Base-by-base conservation (phyloP, 140 eudicot genomes). In the Oenanthe javanica region DNA sequence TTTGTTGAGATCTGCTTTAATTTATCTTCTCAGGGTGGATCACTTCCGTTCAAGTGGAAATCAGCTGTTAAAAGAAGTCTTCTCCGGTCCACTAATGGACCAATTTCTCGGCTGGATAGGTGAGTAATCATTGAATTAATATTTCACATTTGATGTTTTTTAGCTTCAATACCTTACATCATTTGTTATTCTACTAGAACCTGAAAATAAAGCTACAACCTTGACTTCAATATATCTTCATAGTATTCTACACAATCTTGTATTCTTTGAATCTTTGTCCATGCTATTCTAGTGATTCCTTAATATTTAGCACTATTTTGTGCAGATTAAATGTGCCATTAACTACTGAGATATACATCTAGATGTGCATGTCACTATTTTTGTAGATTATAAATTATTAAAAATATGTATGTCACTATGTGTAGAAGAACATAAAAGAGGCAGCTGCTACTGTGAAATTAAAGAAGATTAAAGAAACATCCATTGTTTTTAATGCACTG, bases 11-110 rank as follows among this genome's bases (percentile, higher is more conserved):
- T 15, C 45, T 79, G 31, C 63, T 51, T 48, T 61, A 27, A 50
- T 79, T 42, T 57, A 57, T 61, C 10, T 85, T 64, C 85, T 45
- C 85, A 92, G 98, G 98, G 98, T 11, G 98, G 98, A 73, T 94
- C 98, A 13, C 91, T 94, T 82, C 97, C 98, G 71, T 92, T 89
- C 77, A 88, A 87, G 78, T 94, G 98, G 98, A 94, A 90, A 87
- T 82, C 97, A 83, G 90, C 96, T 52, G 84, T 92, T 4, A 92
- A 94, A 86, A 89, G 84, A 87, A 90, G 92, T 43, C 94, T 92
- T 77, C 87, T 87, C 77, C 92, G 77, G 85, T 90, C 96, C 74
- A 84, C 79, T 67, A 79, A 42, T 45, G 89, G 86, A 61, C 87
- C 92, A 77, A 69, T 78, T 79, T 66, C 87, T 81, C 91, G 88